Conservation (phyloP, 495 filamentous ascomycete genomes). For the Neurospora pannonica region DNA sequence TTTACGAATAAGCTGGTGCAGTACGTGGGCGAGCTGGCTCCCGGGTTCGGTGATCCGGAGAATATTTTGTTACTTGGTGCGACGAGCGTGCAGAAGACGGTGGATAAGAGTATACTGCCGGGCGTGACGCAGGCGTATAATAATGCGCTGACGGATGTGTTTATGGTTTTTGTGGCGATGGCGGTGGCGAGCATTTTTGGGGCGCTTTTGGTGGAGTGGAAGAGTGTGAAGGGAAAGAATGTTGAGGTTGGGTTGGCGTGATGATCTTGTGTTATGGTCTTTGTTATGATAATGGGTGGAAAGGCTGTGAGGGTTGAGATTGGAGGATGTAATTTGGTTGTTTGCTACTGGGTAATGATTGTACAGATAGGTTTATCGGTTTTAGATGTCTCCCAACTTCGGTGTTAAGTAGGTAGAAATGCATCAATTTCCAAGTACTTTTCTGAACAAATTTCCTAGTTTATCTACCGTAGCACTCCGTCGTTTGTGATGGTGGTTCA, state of each 20-base stretch:
- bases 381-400: no score
- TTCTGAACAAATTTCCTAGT: no score
- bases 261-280: conserved; percentile 14
- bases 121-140: conserved; percentile 63
- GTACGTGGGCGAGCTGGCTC: conserved; percentile 43
- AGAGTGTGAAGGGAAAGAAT: conserved; percentile 76
- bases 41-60: conserved; percentile 35
- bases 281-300: not conserved
- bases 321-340: no score
- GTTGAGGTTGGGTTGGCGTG: conserved; percentile 52
- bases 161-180: conserved; percentile 60
- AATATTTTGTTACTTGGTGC: conserved; percentile 54
- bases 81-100: conserved; percentile 47
- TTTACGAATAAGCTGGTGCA: conserved; percentile 62
- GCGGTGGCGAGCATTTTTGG: conserved; percentile 52
- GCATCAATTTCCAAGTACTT: no score
- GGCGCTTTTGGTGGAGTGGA: conserved; percentile 60
- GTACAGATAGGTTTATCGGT: no score
- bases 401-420: no score
- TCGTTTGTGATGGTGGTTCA: no score
- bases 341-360: no score
- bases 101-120: conserved; percentile 33
- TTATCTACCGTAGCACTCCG: no score
- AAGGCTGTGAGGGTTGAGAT: no score
- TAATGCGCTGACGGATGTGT: conserved; percentile 54